Conservation (phyloP, 2,329 filamentous ascomycete genomes). For the Fusarium pininemorale region DNA sequence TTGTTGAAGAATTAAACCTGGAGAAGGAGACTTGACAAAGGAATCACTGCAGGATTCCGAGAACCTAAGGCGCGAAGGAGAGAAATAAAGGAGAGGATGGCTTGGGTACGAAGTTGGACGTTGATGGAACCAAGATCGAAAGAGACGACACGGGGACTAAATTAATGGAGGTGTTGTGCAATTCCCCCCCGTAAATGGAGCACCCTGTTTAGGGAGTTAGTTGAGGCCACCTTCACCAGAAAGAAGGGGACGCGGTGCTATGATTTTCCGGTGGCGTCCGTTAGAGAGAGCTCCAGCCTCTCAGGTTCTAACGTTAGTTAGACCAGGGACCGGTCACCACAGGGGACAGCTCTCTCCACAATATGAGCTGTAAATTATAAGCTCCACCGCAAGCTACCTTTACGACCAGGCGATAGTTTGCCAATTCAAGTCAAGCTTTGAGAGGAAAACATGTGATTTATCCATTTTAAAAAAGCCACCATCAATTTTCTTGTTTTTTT, state of each 20-base stretch:
- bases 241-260: conserved; percentile 46
- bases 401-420: conserved; percentile 12
- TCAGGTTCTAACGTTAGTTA: background rate
- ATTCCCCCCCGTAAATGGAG: conserved; percentile 37
- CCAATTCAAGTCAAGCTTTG: conserved; percentile 4
- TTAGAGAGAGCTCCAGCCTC: conserved; percentile 1
- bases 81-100: conserved; percentile 34
- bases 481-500: background rate
- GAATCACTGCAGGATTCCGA: conserved; percentile 50
- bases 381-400: conserved; percentile 9
- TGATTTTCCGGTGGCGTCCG: conserved; percentile 45
- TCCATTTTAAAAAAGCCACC: background rate
- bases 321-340: background rate
- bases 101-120: conserved; percentile 16
- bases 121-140: conserved; percentile 38
- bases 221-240: conserved; percentile 57
- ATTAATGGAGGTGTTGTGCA: conserved; percentile 40
- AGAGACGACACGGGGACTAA: conserved; percentile 34
- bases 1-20: conserved; percentile 36
- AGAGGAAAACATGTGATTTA: conserved; percentile 10
- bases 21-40: conserved; percentile 32
- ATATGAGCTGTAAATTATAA: background rate
- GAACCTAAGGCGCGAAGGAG: conserved; percentile 18
- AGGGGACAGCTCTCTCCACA: conserved; percentile 3
- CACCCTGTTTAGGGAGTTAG: conserved; percentile 40